Conservation (phyloP, 352 stramenopile genomes). For the Phytophthora cajani region DNA sequence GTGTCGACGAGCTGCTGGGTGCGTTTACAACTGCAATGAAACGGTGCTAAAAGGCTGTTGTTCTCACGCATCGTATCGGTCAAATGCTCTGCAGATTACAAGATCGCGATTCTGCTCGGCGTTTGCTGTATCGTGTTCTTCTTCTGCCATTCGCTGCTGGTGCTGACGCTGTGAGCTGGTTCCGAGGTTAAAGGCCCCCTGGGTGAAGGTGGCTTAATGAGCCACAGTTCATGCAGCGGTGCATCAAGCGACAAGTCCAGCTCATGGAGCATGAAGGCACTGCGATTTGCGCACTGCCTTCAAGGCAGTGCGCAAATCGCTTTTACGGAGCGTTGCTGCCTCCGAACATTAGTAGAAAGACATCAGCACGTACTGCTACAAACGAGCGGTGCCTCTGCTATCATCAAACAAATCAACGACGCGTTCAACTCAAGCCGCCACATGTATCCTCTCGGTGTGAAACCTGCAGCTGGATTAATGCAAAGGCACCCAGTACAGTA, state of each 20-base stretch:
- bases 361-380: conserved; percentile 15
- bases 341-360: conserved; percentile 15
- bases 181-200: background rate
- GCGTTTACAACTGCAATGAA: conserved; percentile 14
- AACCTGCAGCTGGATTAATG: conserved; percentile 20
- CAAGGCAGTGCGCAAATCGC: background rate
- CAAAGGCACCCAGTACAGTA: conserved; percentile 13
- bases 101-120: conserved; percentile 80
- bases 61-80: background rate
- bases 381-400: conserved; percentile 14
- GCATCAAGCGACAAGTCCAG: background rate
- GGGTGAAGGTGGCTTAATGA: conserved; percentile 1
- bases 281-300: too few relatives aligned
- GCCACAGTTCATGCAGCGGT: background rate
- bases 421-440: conserved; percentile 14
- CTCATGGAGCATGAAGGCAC: background rate
- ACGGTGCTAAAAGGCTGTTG: background rate
- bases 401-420: conserved; percentile 16
- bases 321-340: background rate
- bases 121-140: conserved; percentile 67
- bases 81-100: conserved; percentile 67
- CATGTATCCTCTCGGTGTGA: background rate
- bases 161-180: conserved; percentile 47
- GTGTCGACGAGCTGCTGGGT: conserved; percentile 78
- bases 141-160: conserved; percentile 68